Evolutionary conservation across 2,329 filamentous ascomycete genomes (phyloP), one percentile per base, ranked within the genome.

Genomic region (Aspergillus latus): DNA sequence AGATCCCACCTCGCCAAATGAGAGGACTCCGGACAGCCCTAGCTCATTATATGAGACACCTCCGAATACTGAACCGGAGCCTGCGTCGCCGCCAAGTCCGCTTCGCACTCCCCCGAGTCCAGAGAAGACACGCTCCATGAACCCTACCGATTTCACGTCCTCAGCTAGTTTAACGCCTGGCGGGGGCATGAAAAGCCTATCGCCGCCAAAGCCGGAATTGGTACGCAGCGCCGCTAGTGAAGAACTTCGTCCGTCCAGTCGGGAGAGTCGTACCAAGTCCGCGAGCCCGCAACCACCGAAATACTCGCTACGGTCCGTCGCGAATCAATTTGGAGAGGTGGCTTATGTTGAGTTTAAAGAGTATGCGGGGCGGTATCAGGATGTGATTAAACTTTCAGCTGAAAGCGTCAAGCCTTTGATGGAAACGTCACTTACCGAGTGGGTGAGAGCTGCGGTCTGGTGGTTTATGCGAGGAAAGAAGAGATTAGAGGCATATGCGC

Each of bases 401-500:
- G 90, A 96, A 70, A 83, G 86, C 32, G 79, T 87, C 30, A 86
- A 84, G 60, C 85, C 89, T 0, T 70, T 92, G 4, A 80, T 84
- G 54, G 80, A 82, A 30, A 87, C 84, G 49, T 78, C 84, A 0
- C 80, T 88, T 0, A 79, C 82, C 46, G 84, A 91, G 58, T 88
- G 92, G 77, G 80, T 88, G 8, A 83, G 89, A 56, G 87, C 86
- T 26, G 87, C 85, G 3, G 78, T 90, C 0, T 97, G 92, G 92
- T 97, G 92, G 92, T 95, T 96, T 67, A 70, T 96, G 45, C 88
- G 85, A 63, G 92, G 92, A 16, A 86, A 92, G 59, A 84, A 87
- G 66, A 85, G 86, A 8, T 79, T 96, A 50, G 92, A 96, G 70
- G 73, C 76, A 10, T 80, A 87, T 39, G 86, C 95, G 46, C 82